phyloP scores from a whole-genome alignment of 1,284 basidiomycete genomes.

The Ceratobasidium sp. region DNA sequence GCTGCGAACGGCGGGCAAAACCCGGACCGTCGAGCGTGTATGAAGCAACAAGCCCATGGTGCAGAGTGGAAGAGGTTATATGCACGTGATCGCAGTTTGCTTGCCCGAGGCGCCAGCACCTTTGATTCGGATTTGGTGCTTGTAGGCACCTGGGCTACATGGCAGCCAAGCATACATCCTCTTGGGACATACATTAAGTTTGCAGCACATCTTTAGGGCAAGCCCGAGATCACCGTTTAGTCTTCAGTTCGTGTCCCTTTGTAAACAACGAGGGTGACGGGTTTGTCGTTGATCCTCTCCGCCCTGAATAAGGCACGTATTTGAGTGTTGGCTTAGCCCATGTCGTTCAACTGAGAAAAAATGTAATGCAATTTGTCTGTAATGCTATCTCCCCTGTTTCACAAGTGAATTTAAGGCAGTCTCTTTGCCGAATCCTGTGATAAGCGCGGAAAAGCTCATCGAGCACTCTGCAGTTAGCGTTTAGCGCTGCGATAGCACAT shows the following conservation, averaged over 20 bases:
- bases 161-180: not conserved
- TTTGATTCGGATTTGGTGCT: not conserved
- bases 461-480: not conserved
- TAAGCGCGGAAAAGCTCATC: constrained; percentile 10
- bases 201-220: not conserved
- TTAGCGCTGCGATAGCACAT: not conserved
- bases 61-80: not conserved
- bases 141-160: not conserved
- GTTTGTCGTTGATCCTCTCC: not conserved
- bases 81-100: constrained; percentile 24
- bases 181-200: too few species aligned
- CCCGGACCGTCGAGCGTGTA: not conserved
- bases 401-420: not conserved
- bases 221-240: not conserved
- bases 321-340: not conserved
- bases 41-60: constrained; percentile 19
- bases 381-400: not conserved
- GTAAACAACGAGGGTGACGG: not conserved
- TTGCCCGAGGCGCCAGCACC: constrained; percentile 1
- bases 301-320: not conserved
- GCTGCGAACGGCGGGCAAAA: constrained; percentile 1
- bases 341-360: not conserved
- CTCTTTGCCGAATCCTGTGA: not conserved
- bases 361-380: not conserved
- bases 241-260: not conserved